phyloP scores from a whole-genome alignment of 192 early-diverging fungal genomes.

The Backusella tarrabulga region DNA sequence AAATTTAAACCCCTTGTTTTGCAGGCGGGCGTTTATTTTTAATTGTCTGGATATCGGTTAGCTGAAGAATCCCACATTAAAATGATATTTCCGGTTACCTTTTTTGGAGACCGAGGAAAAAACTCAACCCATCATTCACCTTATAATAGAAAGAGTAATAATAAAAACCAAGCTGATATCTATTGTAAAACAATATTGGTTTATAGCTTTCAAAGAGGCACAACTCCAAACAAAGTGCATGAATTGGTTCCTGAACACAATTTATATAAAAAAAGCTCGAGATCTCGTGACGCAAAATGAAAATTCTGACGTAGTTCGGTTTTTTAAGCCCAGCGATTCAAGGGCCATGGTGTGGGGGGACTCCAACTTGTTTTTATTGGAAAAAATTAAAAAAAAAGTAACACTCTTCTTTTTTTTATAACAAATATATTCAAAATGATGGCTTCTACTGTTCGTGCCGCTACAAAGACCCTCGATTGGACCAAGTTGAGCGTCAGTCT shows the following conservation, averaged over 20 bases:
- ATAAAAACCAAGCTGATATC: not conserved
- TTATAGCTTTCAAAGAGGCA: too few relatives aligned
- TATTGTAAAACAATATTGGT: not conserved
- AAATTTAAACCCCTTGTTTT: too few relatives aligned
- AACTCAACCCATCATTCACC: too few relatives aligned
- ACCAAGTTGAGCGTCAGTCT: constrained; percentile 78
- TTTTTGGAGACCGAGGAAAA: too few relatives aligned
- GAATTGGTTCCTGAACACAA: not conserved
- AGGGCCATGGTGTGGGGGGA: not conserved
- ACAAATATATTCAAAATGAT: not conserved
- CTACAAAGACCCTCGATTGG: constrained; percentile 78
- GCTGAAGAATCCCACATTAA: too few relatives aligned
- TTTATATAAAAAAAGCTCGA: not conserved
- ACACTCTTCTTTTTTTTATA: not conserved
- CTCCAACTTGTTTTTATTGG: not conserved
- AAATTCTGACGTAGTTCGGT: not conserved
- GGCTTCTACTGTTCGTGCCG: constrained; percentile 57
- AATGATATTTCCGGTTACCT: too few relatives aligned
- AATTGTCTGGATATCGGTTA: too few relatives aligned
- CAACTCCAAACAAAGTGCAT: not conserved
- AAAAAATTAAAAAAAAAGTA: not conserved
- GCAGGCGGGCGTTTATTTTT: too few relatives aligned
- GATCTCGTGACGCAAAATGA: not conserved
- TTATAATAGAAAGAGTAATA: too few relatives aligned
- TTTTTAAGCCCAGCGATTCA: constrained; percentile 1